phyloP scores from a whole-genome alignment of 140 eudicot species.

The Senecio squalidus region DNA sequence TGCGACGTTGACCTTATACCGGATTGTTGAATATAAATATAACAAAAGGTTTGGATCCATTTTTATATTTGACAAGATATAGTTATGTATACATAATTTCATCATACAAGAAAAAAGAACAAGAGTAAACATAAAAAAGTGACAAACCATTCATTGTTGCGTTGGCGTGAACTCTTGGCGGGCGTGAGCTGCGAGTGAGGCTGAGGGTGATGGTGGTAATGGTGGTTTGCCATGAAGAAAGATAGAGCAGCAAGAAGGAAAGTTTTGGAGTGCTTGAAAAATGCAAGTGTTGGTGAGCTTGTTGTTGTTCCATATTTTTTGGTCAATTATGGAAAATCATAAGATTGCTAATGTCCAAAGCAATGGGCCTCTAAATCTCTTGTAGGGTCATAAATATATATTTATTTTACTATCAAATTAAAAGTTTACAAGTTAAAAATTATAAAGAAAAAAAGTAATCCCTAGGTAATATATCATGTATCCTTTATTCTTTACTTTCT shows the following conservation, averaged over 20 bases:
- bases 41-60: too few species aligned
- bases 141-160: slow-evolving; percentile 83
- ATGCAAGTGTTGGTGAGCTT: slow-evolving; percentile 28
- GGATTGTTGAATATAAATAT: too few species aligned
- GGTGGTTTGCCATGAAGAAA: slow-evolving; percentile 68
- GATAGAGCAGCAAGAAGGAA: slow-evolving; percentile 20
- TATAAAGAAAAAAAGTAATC: background rate
- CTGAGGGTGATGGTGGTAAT: slow-evolving; percentile 28
- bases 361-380: slow-evolving; percentile 39
- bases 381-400: slow-evolving; percentile 55
- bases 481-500: background rate
- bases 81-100: too few species aligned
- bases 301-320: slow-evolving; percentile 51
- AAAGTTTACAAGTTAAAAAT: background rate
- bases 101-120: background rate
- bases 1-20: too few species aligned
- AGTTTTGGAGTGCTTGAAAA: slow-evolving; percentile 28
- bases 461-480: too few species aligned
- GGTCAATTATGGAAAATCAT: slow-evolving; percentile 55
- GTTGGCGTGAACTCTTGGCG: slow-evolving; percentile 71
- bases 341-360: slow-evolving; percentile 64
- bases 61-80: too few species aligned
- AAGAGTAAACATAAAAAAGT: background rate
- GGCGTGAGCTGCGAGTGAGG: slow-evolving; percentile 43
- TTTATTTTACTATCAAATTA: background rate